Evolutionary conservation across 2,329 filamentous ascomycete species (phyloP).

Genomic region (Trichoderma lentiforme): DNA sequence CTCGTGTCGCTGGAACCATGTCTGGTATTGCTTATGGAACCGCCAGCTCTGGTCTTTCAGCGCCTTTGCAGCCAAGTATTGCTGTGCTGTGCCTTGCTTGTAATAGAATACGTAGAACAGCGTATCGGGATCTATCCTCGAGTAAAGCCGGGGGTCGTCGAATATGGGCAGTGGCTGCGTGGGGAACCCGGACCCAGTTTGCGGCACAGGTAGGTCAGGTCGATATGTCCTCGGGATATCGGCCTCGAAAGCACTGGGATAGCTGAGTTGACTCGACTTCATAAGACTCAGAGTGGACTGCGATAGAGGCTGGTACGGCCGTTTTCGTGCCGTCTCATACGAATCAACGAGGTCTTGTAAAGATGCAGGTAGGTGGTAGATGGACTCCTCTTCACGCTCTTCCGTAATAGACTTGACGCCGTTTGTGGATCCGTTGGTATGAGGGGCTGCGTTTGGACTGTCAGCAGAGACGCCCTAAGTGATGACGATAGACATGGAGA

Average conservation of each 20-base stretch:
- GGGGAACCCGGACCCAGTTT: constrained; percentile 78
- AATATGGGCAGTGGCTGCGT: constrained; percentile 90
- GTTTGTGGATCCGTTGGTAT: constrained; percentile 52
- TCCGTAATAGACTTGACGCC: constrained; percentile 46
- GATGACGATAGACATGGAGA: not conserved
- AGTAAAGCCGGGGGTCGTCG: constrained; percentile 84
- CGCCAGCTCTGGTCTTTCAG: constrained; percentile 98
- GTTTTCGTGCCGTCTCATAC: constrained; percentile 78
- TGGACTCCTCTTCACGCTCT: constrained; percentile 65
- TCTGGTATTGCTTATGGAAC: constrained; percentile 99
- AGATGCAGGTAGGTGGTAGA: constrained; percentile 87
- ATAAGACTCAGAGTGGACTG: constrained; percentile 71
- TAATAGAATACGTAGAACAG: constrained; percentile 99
- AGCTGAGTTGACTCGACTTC: constrained; percentile 67
- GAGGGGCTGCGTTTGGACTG: constrained; percentile 31
- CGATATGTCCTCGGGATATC: constrained; percentile 82
- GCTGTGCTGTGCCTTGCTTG: constrained; percentile 91
- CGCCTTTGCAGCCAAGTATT: constrained; percentile 93
- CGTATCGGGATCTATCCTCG: constrained; percentile 88
- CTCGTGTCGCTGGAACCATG: constrained; percentile 98
- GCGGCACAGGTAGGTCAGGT: constrained; percentile 73
- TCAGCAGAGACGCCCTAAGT: not conserved
- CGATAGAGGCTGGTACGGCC: constrained; percentile 58
- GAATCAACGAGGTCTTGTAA: constrained; percentile 88
- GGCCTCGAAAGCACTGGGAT: constrained; percentile 73